Conservation (phyloP, 805 yeast genomes). For the Metschnikowia anglica region DNA sequence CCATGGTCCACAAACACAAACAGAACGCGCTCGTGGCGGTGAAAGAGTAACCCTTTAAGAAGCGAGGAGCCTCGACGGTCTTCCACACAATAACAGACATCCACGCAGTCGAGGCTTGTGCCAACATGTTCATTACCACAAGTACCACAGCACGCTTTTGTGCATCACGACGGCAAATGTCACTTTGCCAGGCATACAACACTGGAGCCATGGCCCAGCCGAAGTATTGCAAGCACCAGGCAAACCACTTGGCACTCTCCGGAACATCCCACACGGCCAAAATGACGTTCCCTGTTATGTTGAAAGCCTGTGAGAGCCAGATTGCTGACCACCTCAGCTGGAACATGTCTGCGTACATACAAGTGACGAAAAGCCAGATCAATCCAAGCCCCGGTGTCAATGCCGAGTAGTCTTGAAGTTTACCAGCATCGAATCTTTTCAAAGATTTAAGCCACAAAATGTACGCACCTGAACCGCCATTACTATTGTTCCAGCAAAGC, state of each 20-base stretch:
- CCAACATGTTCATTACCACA: slow-evolving; percentile 54
- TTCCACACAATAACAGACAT: slow-evolving; percentile 49
- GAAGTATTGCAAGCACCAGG: slow-evolving; percentile 57
- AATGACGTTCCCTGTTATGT: slow-evolving; percentile 52
- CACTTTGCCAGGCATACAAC: slow-evolving; percentile 56
- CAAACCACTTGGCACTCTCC: slow-evolving; percentile 62
- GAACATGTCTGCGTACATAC: slow-evolving; percentile 39
- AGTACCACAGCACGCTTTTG: slow-evolving; percentile 55
- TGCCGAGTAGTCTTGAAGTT: slow-evolving; percentile 43
- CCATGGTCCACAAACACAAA: slow-evolving; percentile 49
- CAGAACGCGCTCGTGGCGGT: slow-evolving; percentile 48
- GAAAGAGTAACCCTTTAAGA: slow-evolving; percentile 51
- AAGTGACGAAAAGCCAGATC: slow-evolving; percentile 38
- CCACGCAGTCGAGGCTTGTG: slow-evolving; percentile 57
- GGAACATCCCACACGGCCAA: slow-evolving; percentile 62
- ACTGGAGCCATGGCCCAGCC: slow-evolving; percentile 66
- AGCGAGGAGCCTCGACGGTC: slow-evolving; percentile 59
- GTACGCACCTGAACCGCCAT: slow-evolving; percentile 54
- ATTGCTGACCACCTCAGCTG: slow-evolving; percentile 51
- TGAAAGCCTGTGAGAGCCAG: slow-evolving; percentile 51
- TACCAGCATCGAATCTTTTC: slow-evolving; percentile 28
- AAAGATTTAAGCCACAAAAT: slow-evolving; percentile 53
- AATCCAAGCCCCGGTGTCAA: slow-evolving; percentile 47
- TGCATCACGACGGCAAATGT: slow-evolving; percentile 56
- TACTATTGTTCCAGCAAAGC: slow-evolving; percentile 63